Conservation (phyloP, 2,329 filamentous ascomycete genomes). For the Aspergillus quadrilineatus region DNA sequence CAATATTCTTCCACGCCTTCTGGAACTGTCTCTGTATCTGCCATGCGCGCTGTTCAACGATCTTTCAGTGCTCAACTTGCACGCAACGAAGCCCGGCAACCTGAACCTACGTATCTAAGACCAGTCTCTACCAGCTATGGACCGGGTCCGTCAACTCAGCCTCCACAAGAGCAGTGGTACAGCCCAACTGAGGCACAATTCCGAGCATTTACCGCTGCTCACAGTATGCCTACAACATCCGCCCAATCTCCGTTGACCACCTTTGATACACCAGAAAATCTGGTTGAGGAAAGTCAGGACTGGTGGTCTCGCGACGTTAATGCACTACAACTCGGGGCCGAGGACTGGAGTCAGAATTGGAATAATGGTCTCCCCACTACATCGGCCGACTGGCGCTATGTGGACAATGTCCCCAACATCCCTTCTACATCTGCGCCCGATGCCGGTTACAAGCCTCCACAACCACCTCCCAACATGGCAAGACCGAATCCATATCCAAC, state of each 20-base stretch:
- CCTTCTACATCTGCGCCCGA: constrained; percentile 15
- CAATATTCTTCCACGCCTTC: constrained; percentile 19
- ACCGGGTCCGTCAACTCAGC: constrained; percentile 21
- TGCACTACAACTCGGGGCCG: constrained; percentile 60
- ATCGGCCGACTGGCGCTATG: constrained; percentile 15
- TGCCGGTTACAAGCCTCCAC: constrained; percentile 7
- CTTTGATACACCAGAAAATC: constrained; percentile 60
- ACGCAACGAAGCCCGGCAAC: constrained; percentile 24
- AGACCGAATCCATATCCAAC: constrained; percentile 7
- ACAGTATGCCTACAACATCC: constrained; percentile 33
- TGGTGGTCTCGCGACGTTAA: constrained; percentile 65
- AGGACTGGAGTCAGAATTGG: constrained; percentile 54
- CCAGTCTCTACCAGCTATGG: constrained; percentile 25
- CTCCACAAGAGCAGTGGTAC: constrained; percentile 37
- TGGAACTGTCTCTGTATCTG: constrained; percentile 20
- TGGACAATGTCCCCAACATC: constrained; percentile 9
- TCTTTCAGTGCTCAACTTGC: constrained; percentile 22
- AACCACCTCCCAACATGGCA: constrained; percentile 10
- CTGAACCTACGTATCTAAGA: constrained; percentile 36
- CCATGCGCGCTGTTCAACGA: constrained; percentile 22
- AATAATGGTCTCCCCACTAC: constrained; percentile 20
- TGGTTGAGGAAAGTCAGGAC: constrained; percentile 63
- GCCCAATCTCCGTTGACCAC: constrained; percentile 51
- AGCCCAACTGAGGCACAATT: constrained; percentile 25
- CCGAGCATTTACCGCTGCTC: constrained; percentile 22